Evolutionary conservation across 1,284 basidiomycete genomes (phyloP).

Genomic region (Cutaneotrichosporon dermatis): DNA sequence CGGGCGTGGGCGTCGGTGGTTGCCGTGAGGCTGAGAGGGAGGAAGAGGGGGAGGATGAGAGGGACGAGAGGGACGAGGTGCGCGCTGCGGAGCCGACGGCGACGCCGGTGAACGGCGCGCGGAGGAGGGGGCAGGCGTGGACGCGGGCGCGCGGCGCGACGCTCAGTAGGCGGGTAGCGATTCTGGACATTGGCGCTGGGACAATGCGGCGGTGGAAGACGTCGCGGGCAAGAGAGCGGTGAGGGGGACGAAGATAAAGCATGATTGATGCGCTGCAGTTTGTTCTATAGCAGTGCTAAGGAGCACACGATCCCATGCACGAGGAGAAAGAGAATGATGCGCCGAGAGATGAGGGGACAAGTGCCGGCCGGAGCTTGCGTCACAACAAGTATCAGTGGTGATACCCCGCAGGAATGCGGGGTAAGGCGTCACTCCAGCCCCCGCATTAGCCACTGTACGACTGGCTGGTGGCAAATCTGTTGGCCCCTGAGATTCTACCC

Average conservation of each 20-base stretch:
- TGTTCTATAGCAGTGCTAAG: background rate
- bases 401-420: background rate
- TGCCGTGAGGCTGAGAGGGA: background rate
- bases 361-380: slow-evolving; percentile 5
- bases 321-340: too few relatives aligned
- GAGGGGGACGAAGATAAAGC: background rate
- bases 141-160: slow-evolving; percentile 4
- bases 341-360: background rate
- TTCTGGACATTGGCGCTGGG: background rate
- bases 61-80: background rate
- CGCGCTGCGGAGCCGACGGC: background rate
- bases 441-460: too few relatives aligned
- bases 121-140: slow-evolving; percentile 4
- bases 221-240: background rate
- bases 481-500: too few relatives aligned
- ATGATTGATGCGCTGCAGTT: background rate
- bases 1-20: background rate
- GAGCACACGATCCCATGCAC: too few relatives aligned
- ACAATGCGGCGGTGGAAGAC: background rate
- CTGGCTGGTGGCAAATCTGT: background rate
- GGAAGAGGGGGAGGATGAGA: background rate
- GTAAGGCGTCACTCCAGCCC: too few relatives aligned
- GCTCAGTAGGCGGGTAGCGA: background rate
- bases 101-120: background rate
- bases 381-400: background rate